Evolutionary conservation across 306 rosid species (phyloP), one percentile per base, ranked within the genome.

Genomic region (Malus asiatica): DNA sequence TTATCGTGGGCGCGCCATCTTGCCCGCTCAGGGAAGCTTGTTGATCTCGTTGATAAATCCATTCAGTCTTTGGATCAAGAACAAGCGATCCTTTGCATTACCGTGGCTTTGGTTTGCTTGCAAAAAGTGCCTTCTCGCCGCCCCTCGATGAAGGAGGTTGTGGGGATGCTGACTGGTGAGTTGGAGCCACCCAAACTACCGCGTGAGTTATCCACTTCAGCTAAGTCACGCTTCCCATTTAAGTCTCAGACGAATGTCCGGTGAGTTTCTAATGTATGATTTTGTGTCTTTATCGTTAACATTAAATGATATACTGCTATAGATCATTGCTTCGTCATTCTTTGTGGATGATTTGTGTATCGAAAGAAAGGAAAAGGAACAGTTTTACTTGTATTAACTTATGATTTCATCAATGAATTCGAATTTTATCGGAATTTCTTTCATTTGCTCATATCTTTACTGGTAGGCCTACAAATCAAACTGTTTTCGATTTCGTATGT

Each of bases 1-100:
- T 68, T 92, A 65, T 96, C 98, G 0, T 96, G 99, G 99, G 96
- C 96, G 0, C 96, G 99, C 35, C 90, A 83, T 77, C 90, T 93
- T 59, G 97, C 99, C 1, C 85, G 97, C 25, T 77, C 85, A 11
- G 97, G 99, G 66, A 96, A 92, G 87, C 93, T 92, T 20, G 61
- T 88, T 46, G 98, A 92, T 69, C 87, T 96, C 53, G 91, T 92
- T 72, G 98, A 96, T 66, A 88, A 86, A 76, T 90, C 91, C 42
- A 78, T 90, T 70, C 83, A 83, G 76, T 77, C 80, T 15, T 70
- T 96, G 77, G 91, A 90, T 69, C 74, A 68, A 66, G 93, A 90
- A 55, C 93, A 92, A 60, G 97, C 98, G 44, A 70, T 90, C 61
- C 90, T 92, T 67, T 92, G 97, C 84, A 92, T 96, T 81, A 90